A percentile compares a stretch with the other conserved stretches of the same genome.
Evolutionary conservation across 352 stramenopile species (phyloP).

Genomic region (Pythium angustatum): DNA sequence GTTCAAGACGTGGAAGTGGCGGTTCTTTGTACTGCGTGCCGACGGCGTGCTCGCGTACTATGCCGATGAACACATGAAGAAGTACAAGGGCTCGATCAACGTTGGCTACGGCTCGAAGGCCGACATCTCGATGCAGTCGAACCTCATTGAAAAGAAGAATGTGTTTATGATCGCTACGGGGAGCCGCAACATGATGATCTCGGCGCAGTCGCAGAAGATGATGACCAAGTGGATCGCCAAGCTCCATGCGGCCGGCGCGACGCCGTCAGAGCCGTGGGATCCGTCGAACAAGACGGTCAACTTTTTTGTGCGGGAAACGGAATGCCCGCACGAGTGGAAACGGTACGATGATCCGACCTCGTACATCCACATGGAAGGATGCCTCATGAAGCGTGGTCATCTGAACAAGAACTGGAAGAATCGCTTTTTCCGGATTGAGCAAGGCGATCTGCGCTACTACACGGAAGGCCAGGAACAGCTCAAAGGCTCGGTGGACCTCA

Average conservation of each 20-base stretch:
- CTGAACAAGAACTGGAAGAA: constrained; percentile 90
- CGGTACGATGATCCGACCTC: constrained; percentile 84
- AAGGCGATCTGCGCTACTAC: constrained; percentile 79
- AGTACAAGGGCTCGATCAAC: constrained; percentile 79
- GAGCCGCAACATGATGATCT: constrained; percentile 83
- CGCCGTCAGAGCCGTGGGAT: constrained; percentile 70
- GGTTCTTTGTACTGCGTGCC: constrained; percentile 83
- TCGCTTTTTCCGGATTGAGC: constrained; percentile 86
- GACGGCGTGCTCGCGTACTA: constrained; percentile 86
- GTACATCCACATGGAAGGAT: constrained; percentile 88
- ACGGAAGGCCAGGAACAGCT: constrained; percentile 76
- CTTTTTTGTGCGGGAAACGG: constrained; percentile 71
- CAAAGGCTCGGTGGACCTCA: constrained; percentile 72
- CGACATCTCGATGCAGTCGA: constrained; percentile 82
- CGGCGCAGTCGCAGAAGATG: constrained; percentile 61
- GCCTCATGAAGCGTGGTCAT: constrained; percentile 78
- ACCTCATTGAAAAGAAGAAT: constrained; percentile 78
- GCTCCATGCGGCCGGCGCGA: constrained; percentile 68
- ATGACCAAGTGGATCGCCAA: constrained; percentile 87
- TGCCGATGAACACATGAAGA: constrained; percentile 67
- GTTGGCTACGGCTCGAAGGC: constrained; percentile 68
- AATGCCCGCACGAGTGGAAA: constrained; percentile 83
- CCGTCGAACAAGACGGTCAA: constrained; percentile 81
- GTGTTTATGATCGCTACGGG: constrained; percentile 82
- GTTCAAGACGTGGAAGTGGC: constrained; percentile 91